Percentiles rank a stretch among this genome's conserved stretches.
Evolutionary conservation across 2,329 filamentous ascomycete genomes (phyloP).

Genomic region (Beauveria pseudobassiana): DNA sequence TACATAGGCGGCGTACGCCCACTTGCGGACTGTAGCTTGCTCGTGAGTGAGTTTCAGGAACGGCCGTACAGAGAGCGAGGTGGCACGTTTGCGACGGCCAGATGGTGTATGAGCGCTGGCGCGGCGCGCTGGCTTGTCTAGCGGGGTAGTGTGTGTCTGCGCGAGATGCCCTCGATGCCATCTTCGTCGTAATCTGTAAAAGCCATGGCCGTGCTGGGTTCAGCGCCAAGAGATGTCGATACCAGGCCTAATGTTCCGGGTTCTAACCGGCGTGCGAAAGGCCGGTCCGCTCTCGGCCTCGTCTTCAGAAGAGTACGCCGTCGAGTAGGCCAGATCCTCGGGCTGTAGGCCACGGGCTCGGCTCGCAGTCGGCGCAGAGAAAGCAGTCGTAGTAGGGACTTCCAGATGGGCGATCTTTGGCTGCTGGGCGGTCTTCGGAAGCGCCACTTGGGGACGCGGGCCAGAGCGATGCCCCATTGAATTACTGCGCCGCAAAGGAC

Average conservation of each 20-base stretch:
- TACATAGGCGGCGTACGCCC: conserved; percentile 73
- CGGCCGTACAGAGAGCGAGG: conserved; percentile 57
- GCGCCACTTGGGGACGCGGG: conserved; percentile 85
- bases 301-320: conserved; percentile 25
- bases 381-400: conserved; percentile 32
- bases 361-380: conserved; percentile 41
- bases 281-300: conserved; percentile 17
- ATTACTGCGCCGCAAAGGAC: conserved; percentile 67
- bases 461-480: conserved; percentile 75
- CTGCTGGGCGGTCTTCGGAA: conserved; percentile 52
- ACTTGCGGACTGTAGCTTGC: conserved; percentile 71
- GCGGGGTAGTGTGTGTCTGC: conserved; percentile 48
- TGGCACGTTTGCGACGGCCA: conserved; percentile 57
- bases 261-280: conserved; percentile 18
- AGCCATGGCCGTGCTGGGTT: conserved; percentile 12
- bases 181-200: conserved; percentile 16
- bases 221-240: background rate
- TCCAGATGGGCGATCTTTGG: conserved; percentile 30
- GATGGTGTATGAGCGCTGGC: conserved; percentile 49
- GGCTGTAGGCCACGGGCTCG: conserved; percentile 24
- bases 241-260: conserved; percentile 22
- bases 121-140: conserved; percentile 26
- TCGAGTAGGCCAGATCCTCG: conserved; percentile 26
- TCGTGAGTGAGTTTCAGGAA: conserved; percentile 74
- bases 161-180: conserved; percentile 17